Base-by-base conservation (phyloP, 2,329 filamentous ascomycete species). In the Colletotrichum chlorophyti region DNA sequence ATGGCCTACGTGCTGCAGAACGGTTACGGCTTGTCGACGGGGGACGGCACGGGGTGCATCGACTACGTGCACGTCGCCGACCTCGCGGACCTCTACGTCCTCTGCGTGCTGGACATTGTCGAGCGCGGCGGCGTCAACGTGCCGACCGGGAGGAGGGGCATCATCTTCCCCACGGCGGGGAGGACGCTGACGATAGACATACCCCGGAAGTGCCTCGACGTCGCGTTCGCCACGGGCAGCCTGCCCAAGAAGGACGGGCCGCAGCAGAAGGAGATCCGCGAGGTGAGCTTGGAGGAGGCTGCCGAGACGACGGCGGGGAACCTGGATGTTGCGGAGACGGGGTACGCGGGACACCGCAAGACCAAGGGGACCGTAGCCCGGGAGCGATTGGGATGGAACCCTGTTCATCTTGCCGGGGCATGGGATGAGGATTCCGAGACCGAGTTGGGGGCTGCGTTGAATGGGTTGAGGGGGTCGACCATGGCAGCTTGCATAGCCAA, bases 1-100 rank as follows among this genome's bases (percentile, higher is more conserved):
- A 65, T 62, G 63, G 17, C 14, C 15, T 65, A 63, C 35, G 63
- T 65, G 4, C 48, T 65, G 7, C 9, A 37, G 10, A 41, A 47
- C 11, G 64, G 63, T 6, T 54, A 60, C 48, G 61, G 64, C 10
- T 60, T 64, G 43, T 45, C 24, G 14, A 41, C 63, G 6, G 61
- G 61, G 15, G 58, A 65, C 34, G 60, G 52, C 21, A 48, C 58
- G 3, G 61, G 53, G 17, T 47, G 49, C 17, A 58, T 65, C 29
- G 63, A 53, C 37, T 53, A 42, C 43, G 63, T 64, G 4, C 63
- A 65, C 19, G 58, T 65, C 3, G 14, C 52, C 3, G 64, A 64
- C 31, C 61, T 65, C 14, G 64, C 64, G 14, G 63, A 55, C n/a
- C 37, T 64, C 4, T 65, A 63, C 42, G 50, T 64, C 10, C 53